phyloP scores from a whole-genome alignment of 177 flowering plant species.

The Vitis hybrid region DNA sequence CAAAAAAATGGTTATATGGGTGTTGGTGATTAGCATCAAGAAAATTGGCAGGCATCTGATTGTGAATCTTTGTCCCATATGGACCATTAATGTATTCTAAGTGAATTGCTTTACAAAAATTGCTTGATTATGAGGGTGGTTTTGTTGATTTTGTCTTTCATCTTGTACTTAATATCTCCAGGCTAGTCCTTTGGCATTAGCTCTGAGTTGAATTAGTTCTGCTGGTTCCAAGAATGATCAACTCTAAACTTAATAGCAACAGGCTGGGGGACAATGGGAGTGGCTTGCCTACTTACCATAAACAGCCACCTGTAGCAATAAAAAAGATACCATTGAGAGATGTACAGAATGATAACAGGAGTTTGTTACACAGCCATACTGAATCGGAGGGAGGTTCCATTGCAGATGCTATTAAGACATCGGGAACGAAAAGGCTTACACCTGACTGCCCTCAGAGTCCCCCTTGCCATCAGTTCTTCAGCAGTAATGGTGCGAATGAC shows the following conservation, averaged over 20 bases:
- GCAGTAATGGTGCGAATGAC: conserved; percentile 4
- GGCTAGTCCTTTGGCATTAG: not conserved
- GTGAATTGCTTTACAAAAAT: no score
- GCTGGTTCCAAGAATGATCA: conserved; percentile 8
- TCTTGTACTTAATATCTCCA: not conserved
- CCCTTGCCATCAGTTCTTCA: not conserved
- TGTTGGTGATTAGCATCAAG: no score
- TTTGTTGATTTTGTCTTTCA: conserved; percentile 1
- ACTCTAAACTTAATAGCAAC: conserved; percentile 6
- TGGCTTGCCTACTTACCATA: conserved; percentile 3
- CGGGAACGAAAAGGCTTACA: conserved; percentile 10
- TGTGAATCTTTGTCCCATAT: no score
- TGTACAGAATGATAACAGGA: conserved; percentile 19
- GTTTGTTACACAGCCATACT: not conserved
- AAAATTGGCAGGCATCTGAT: no score
- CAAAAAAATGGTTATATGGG: no score
- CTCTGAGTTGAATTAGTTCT: not conserved
- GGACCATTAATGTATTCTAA: no score
- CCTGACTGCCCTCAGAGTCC: conserved; percentile 7
- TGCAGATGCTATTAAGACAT: conserved; percentile 1
- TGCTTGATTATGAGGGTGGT: not conserved
- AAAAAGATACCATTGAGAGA: conserved; percentile 18
- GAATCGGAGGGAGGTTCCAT: not conserved
- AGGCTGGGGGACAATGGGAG: conserved; percentile 2
- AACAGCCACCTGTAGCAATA: conserved; percentile 10